These are phyloP conservation scores for Barnettozyma wickerhamii DNA, from an alignment of 805 yeast genomes.

Conservation along the genomic window DNA sequence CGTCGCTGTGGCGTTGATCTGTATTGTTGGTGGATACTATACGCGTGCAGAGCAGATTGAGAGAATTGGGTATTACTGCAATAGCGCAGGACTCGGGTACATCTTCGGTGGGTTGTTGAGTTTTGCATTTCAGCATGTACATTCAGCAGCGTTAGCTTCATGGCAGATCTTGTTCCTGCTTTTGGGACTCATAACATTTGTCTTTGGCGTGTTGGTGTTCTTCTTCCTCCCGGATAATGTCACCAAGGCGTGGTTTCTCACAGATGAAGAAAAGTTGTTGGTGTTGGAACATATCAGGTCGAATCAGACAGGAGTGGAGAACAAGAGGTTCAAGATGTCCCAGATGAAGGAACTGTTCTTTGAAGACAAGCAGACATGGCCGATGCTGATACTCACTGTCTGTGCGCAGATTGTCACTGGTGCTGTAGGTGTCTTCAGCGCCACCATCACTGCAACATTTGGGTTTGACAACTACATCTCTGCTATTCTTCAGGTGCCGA, in stretches of 20 bases:
- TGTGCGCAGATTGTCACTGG: conserved; percentile 44
- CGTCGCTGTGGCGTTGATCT: conserved; percentile 48
- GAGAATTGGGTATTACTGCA: conserved; percentile 48
- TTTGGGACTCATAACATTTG: conserved; percentile 46
- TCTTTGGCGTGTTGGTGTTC: conserved; percentile 40
- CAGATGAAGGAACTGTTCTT: conserved; percentile 40
- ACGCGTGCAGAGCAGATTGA: conserved; percentile 44
- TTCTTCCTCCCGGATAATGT: conserved; percentile 47
- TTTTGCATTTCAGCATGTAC: conserved; percentile 49
- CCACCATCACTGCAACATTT: conserved; percentile 14
- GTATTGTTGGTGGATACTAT: conserved; percentile 57
- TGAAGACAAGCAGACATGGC: conserved; percentile 41
- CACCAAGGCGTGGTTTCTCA: conserved; percentile 27
- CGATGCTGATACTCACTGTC: conserved; percentile 37
- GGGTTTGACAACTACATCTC: conserved; percentile 28
- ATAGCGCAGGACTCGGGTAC: conserved; percentile 45
- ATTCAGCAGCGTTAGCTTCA: conserved; percentile 33
- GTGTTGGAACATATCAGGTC: conserved; percentile 36
- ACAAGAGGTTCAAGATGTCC: conserved; percentile 33
- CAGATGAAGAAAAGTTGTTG: conserved; percentile 32
- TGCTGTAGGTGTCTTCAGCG: conserved; percentile 27
- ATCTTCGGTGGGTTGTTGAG: conserved; percentile 40
- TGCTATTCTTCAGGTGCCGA: conserved; percentile 48
- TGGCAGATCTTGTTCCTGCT: conserved; percentile 58
- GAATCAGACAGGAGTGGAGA: conserved; percentile 44